Percentiles rank a stretch among this genome's conserved stretches.
Evolutionary conservation across 2,329 filamentous ascomycete species (phyloP).

Genomic region (Periglandula ipomoeae): DNA sequence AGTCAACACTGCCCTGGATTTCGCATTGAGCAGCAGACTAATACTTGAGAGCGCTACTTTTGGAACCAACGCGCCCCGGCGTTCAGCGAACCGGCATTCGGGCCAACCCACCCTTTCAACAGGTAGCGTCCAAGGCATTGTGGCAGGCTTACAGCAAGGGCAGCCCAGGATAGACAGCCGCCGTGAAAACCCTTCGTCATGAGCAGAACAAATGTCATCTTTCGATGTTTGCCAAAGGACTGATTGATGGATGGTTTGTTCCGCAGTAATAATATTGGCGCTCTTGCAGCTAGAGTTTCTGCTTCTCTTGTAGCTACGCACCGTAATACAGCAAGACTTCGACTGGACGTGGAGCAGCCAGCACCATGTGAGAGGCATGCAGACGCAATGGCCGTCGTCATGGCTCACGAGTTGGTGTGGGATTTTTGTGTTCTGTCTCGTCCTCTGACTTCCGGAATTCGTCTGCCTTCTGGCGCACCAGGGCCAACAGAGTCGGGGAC

Average conservation of each 20-base stretch:
- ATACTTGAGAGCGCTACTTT: background rate
- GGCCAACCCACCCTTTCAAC: slow-evolving; percentile 4
- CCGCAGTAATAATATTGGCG: background rate
- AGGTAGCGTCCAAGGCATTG: slow-evolving; percentile 2
- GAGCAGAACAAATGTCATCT: no score
- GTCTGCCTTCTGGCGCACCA: background rate
- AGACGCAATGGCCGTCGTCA: slow-evolving; percentile 4
- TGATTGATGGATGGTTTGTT: background rate
- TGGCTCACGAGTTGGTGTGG: background rate
- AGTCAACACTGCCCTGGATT: no score
- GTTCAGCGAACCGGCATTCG: slow-evolving; percentile 4
- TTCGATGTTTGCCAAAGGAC: background rate
- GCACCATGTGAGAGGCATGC: background rate
- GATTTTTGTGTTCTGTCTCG: background rate
- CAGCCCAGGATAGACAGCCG: background rate
- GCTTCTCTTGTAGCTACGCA: background rate
- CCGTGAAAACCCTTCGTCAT: background rate
- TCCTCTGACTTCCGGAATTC: background rate
- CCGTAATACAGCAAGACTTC: background rate
- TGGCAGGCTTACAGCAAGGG: slow-evolving; percentile 2
- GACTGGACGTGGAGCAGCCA: background rate
- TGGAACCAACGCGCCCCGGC: background rate
- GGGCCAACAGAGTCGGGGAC: background rate
- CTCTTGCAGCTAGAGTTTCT: background rate
- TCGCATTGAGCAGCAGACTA: background rate